Conservation (phyloP, 306 rosid species). For the Inga laurina region DNA sequence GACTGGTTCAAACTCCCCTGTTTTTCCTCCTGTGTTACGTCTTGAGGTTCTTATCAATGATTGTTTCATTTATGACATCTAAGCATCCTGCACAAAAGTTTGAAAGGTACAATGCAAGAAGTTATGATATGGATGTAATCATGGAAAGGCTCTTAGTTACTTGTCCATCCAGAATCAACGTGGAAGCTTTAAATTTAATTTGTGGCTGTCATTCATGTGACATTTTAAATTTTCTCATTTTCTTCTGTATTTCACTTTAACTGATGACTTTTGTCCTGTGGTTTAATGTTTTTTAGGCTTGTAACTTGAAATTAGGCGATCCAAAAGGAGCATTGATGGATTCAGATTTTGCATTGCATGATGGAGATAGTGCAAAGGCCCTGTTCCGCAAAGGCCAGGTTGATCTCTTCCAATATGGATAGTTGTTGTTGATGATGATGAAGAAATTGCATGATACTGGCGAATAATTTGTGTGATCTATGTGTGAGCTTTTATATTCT, state of each 20-base stretch:
- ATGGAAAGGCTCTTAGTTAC: not conserved
- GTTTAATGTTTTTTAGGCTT: conserved; percentile 40
- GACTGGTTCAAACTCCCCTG: no score
- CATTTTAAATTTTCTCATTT: not conserved
- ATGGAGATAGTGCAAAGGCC: conserved; percentile 58
- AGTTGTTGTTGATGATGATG: not conserved
- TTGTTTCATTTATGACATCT: not conserved
- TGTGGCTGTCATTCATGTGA: not conserved
- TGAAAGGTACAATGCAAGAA: not conserved
- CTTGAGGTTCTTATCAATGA: not conserved
- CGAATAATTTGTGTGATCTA: conserved; percentile 20
- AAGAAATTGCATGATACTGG: not conserved
- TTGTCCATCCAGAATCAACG: not conserved
- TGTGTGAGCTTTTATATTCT: not conserved
- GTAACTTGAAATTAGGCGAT: conserved; percentile 58
- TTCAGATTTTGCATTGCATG: conserved; percentile 58
- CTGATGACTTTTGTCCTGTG: not conserved
- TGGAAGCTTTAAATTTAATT: not conserved
- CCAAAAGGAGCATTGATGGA: conserved; percentile 53
- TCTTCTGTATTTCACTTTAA: conserved; percentile 2
- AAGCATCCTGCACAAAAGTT: not conserved
- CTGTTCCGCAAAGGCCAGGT: conserved; percentile 67
- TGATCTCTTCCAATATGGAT: conserved; percentile 21
- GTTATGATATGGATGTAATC: not conserved
- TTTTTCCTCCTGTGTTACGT: no score